Conservation (phyloP, 2,329 filamentous ascomycete genomes). For the Blumeria graminis region DNA sequence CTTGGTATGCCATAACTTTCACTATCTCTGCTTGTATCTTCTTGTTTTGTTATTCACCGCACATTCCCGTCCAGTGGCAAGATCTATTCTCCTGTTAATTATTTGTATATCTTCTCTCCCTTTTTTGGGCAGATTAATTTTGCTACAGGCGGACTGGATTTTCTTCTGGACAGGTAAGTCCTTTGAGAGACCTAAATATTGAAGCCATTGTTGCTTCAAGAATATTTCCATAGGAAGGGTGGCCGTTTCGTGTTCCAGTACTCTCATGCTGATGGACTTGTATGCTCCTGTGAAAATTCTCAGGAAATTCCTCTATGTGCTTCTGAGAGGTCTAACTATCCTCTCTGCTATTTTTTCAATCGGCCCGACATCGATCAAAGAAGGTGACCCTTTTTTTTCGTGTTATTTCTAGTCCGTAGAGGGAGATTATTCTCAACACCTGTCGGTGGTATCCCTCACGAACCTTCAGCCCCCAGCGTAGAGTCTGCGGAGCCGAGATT, state of each 20-base stretch:
- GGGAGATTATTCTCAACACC: too few species aligned
- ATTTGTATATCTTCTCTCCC: too few species aligned
- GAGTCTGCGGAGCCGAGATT: too few species aligned
- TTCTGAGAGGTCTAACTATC: neutral
- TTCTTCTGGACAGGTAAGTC: neutral
- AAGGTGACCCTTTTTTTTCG: neutral
- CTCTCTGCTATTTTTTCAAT: neutral
- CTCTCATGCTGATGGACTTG: neutral
- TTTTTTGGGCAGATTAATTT: too few species aligned
- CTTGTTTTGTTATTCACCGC: too few species aligned
- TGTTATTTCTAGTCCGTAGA: too few species aligned
- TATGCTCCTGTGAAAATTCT: neutral
- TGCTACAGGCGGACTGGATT: neutral
- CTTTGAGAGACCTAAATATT: neutral
- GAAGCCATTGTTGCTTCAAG: neutral
- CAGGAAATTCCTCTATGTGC: neutral
- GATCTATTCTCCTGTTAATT: too few species aligned
- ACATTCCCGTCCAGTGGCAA: too few species aligned
- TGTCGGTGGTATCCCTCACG: too few species aligned
- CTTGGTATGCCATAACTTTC: too few species aligned
- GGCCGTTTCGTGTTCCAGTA: neutral
- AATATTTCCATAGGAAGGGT: neutral
- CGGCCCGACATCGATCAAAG: neutral
- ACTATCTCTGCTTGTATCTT: too few species aligned
- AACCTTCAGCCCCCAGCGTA: too few species aligned